Percentiles rank a stretch among this genome's conserved stretches.
Evolutionary conservation across 2,329 filamentous ascomycete species (phyloP).

Genomic region (Penicillium thymicola): DNA sequence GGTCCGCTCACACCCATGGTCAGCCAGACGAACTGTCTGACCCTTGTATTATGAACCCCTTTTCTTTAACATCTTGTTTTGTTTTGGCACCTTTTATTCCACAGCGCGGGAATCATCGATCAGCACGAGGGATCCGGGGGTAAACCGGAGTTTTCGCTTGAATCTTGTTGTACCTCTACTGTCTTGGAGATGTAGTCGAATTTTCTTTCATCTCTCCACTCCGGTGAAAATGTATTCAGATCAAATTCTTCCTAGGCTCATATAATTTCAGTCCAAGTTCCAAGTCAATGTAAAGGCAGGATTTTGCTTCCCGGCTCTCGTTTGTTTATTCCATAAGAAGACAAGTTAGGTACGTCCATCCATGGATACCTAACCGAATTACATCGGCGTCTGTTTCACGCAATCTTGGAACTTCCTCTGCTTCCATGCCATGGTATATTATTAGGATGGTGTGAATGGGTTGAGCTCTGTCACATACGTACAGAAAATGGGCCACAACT

Average conservation of each 20-base stretch:
- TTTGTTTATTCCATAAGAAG: not conserved
- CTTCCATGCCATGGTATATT: too few species aligned
- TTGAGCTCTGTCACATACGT: too few species aligned
- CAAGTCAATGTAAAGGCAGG: not conserved
- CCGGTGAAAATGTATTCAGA: conserved; percentile 26
- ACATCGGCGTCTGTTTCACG: too few species aligned
- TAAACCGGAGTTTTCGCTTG: conserved; percentile 35
- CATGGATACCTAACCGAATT: too few species aligned
- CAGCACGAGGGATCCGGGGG: conserved; percentile 28
- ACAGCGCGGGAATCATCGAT: conserved; percentile 37
- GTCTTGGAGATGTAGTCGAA: conserved; percentile 29
- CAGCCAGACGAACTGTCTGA: conserved; percentile 15
- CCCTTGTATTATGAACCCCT: conserved; percentile 35
- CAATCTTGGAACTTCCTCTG: too few species aligned
- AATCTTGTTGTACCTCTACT: conserved; percentile 37
- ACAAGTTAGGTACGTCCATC: too few species aligned
- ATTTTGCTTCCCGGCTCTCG: not conserved
- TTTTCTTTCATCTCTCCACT: conserved; percentile 29
- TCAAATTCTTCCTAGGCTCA: conserved; percentile 5
- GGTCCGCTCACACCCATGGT: conserved; percentile 6
- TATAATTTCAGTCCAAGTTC: conserved; percentile 8
- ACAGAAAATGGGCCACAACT: too few species aligned
- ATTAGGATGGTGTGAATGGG: too few species aligned
- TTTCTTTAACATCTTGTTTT: conserved; percentile 28
- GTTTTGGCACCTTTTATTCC: conserved; percentile 27